A percentile compares a stretch with the other conserved stretches of the same genome.
phyloP scores from a whole-genome alignment of 208 protist genomes.

The Crithidia brevicula region DNA sequence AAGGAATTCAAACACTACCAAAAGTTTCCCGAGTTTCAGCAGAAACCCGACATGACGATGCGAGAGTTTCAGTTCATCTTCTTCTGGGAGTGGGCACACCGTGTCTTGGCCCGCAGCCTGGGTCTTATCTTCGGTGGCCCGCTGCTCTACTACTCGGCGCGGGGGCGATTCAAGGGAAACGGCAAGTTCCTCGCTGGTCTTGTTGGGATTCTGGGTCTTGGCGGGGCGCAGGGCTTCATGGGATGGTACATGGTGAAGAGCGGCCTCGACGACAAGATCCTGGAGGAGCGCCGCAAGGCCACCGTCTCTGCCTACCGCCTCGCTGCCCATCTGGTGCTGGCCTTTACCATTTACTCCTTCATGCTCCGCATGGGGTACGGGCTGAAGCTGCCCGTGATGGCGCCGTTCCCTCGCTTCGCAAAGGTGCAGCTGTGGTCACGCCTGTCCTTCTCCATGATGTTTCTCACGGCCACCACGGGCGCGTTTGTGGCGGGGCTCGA shows the following conservation, averaged over 20 bases:
- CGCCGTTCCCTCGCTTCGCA: slow-evolving; percentile 41
- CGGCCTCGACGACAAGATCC: slow-evolving; percentile 90
- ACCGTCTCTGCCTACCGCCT: slow-evolving; percentile 92
- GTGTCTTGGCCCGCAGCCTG: slow-evolving; percentile 91
- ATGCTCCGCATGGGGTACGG: slow-evolving; percentile 85
- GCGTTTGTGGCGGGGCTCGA: slow-evolving; percentile 92
- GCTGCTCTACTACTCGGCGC: slow-evolving; percentile 82
- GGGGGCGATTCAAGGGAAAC: slow-evolving; percentile 65
- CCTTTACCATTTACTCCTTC: slow-evolving; percentile 94
- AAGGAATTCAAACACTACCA: slow-evolving; percentile 97
- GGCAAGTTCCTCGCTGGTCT: slow-evolving; percentile 48
- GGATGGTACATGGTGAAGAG: slow-evolving; percentile 98
- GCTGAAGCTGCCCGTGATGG: slow-evolving; percentile 57
- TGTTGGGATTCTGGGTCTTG: slow-evolving; percentile 61
- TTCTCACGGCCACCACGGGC: slow-evolving; percentile 83
- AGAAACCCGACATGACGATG: slow-evolving; percentile 94
- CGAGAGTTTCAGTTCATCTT: slow-evolving; percentile 97
- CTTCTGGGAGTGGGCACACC: slow-evolving; percentile 97
- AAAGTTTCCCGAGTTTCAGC: slow-evolving; percentile 95
- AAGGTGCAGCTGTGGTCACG: slow-evolving; percentile 61
- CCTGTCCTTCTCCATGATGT: slow-evolving; percentile 67
- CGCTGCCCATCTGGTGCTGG: slow-evolving; percentile 93
- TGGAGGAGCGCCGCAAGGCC: slow-evolving; percentile 77
- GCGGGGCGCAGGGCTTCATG: slow-evolving; percentile 91
- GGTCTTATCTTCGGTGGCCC: slow-evolving; percentile 93